Conservation (phyloP, 805 yeast genomes). For the Monosporozyma siamensis region DNA sequence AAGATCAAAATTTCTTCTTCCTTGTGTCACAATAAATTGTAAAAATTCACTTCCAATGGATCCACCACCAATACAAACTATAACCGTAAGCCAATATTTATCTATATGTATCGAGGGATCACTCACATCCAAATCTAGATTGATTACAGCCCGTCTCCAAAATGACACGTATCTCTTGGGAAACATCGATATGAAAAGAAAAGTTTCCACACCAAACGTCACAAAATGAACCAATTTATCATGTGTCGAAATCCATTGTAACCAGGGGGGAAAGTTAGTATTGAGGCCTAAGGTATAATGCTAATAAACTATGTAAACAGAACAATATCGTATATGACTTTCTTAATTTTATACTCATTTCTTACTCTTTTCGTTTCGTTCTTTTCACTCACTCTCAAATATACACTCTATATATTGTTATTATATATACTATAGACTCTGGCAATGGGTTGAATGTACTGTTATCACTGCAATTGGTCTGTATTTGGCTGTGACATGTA, state of each 20-base stretch:
- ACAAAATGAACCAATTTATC: constrained; percentile 45
- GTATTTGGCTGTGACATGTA: too few species aligned
- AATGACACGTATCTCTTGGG: neutral
- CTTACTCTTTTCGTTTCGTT: too few species aligned
- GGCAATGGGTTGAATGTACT: too few species aligned
- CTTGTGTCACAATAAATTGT: constrained; percentile 31
- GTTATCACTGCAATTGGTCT: too few species aligned
- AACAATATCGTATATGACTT: constrained; percentile 14
- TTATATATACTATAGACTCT: too few species aligned
- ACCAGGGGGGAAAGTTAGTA: constrained; percentile 18
- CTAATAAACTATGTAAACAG: constrained; percentile 9
- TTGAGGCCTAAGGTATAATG: constrained; percentile 27
- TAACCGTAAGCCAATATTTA: constrained; percentile 29
- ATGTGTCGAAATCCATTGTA: constrained; percentile 34
- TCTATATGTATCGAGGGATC: neutral
- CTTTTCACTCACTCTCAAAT: too few species aligned
- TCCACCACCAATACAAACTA: constrained; percentile 39
- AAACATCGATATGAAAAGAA: constrained; percentile 40
- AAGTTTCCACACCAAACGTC: constrained; percentile 40
- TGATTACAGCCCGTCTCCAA: neutral
- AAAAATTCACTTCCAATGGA: constrained; percentile 42
- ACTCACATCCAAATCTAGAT: neutral
- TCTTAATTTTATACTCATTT: constrained; percentile 3
- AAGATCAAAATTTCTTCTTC: constrained; percentile 39
- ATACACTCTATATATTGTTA: too few species aligned